phyloP scores from a whole-genome alignment of 2,329 filamentous ascomycete genomes.

The Fusarium sp. region DNA sequence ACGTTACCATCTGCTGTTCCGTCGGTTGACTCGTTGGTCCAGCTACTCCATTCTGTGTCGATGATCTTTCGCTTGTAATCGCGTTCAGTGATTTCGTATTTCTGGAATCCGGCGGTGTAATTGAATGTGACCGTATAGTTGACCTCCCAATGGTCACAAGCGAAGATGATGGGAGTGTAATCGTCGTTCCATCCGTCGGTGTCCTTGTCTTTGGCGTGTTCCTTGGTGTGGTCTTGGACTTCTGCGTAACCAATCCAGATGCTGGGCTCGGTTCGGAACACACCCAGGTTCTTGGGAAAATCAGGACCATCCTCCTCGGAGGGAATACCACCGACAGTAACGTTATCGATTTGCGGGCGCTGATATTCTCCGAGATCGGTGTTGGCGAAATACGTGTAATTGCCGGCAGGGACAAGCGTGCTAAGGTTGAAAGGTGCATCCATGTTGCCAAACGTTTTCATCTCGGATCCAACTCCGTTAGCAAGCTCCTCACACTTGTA shows the following conservation, averaged over 20 bases:
- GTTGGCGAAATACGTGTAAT: constrained; percentile 26
- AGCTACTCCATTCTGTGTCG: constrained; percentile 20
- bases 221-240: constrained; percentile 4
- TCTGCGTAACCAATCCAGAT: constrained; percentile 40
- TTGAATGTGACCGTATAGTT: constrained; percentile 35
- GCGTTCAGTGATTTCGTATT: constrained; percentile 12
- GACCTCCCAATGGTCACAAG: constrained; percentile 40
- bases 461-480: neutral
- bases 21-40: constrained; percentile 7
- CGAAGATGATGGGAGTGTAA: constrained; percentile 28
- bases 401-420: constrained; percentile 21
- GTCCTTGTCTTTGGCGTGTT: neutral
- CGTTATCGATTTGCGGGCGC: constrained; percentile 21
- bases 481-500: constrained; percentile 40
- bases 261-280: constrained; percentile 27
- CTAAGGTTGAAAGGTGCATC: constrained; percentile 32
- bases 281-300: constrained; percentile 30
- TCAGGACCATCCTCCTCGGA: neutral
- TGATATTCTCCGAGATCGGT: constrained; percentile 33
- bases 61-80: constrained; percentile 37
- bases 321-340: neutral
- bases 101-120: constrained; percentile 31
- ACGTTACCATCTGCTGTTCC: constrained; percentile 26
- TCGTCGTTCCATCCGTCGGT: constrained; percentile 25
- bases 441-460: constrained; percentile 14